phyloP scores from a whole-genome alignment of 257 asterid species.

The Ajuga chamaepitys region DNA sequence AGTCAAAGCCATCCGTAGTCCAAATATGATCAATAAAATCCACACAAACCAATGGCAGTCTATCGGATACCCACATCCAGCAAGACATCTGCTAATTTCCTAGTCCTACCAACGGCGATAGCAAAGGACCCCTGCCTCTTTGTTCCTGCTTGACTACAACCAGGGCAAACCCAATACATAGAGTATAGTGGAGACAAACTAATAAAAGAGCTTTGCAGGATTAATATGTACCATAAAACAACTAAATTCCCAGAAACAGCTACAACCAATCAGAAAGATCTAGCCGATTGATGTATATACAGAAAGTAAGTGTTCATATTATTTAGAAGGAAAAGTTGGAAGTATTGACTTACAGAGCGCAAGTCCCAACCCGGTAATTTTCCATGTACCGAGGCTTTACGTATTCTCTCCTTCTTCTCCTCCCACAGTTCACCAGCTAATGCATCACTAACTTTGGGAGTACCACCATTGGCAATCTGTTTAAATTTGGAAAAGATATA shows the following conservation, averaged over 20 bases:
- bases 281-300: background rate
- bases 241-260: conserved; percentile 9
- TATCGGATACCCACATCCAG: background rate
- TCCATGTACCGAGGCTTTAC: conserved; percentile 77
- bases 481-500: conserved; percentile 14
- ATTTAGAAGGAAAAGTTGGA: conserved; percentile 3
- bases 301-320: background rate
- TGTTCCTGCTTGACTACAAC: background rate
- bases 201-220: background rate
- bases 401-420: conserved; percentile 90
- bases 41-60: too few species aligned
- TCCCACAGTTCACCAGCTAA: conserved; percentile 99
- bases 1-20: too few species aligned
- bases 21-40: too few species aligned
- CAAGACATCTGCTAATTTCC: background rate
- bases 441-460: conserved; percentile 80
- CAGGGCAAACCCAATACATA: background rate
- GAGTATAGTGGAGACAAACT: background rate
- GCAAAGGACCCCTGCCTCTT: background rate
- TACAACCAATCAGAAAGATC: conserved; percentile 1
- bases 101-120: background rate
- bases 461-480: conserved; percentile 76
- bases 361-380: conserved; percentile 92
- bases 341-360: conserved; percentile 77
- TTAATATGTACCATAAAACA: background rate